Evolutionary conservation across 768 basidiomycete genomes (phyloP).

Genomic region (Myochromella boudieri): DNA sequence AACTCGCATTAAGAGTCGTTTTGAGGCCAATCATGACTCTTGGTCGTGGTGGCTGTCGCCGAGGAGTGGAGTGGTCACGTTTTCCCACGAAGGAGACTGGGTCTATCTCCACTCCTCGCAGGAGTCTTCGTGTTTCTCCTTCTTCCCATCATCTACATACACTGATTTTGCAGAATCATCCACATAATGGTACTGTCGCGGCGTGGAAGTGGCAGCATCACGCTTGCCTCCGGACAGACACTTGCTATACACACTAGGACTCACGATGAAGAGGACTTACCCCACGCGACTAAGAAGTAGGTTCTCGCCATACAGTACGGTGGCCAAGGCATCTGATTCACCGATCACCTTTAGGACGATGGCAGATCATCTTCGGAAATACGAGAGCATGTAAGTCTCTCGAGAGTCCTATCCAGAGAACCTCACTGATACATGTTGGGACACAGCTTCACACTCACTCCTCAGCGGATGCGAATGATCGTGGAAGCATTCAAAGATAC

Average conservation of each 20-base stretch:
- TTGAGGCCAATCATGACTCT: slow-evolving; percentile 90
- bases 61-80: slow-evolving; percentile 9
- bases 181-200: slow-evolving; percentile 64
- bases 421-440: slow-evolving; percentile 5
- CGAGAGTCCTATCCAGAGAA: slow-evolving; percentile 1
- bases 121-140: slow-evolving; percentile 4
- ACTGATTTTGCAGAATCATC: slow-evolving; percentile 1
- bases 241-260: slow-evolving; percentile 88
- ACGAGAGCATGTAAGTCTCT: slow-evolving; percentile 74
- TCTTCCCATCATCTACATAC: slow-evolving; percentile 3
- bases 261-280: slow-evolving; percentile 83
- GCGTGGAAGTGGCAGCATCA: slow-evolving; percentile 75
- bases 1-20: slow-evolving; percentile 86
- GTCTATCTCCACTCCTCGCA: slow-evolving; percentile 1
- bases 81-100: slow-evolving; percentile 21
- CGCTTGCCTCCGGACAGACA: slow-evolving; percentile 72
- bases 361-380: slow-evolving; percentile 91
- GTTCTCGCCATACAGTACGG: slow-evolving; percentile 18
- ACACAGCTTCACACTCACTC: slow-evolving; percentile 78
- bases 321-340: slow-evolving; percentile 8
- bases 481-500: slow-evolving; percentile 95
- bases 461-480: slow-evolving; percentile 94
- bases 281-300: slow-evolving; percentile 93
- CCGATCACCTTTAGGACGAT: slow-evolving; percentile 62
- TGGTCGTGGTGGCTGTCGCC: slow-evolving; percentile 5